Base-by-base conservation (phyloP, 306 rosid species). In the Prosopis cineraria region DNA sequence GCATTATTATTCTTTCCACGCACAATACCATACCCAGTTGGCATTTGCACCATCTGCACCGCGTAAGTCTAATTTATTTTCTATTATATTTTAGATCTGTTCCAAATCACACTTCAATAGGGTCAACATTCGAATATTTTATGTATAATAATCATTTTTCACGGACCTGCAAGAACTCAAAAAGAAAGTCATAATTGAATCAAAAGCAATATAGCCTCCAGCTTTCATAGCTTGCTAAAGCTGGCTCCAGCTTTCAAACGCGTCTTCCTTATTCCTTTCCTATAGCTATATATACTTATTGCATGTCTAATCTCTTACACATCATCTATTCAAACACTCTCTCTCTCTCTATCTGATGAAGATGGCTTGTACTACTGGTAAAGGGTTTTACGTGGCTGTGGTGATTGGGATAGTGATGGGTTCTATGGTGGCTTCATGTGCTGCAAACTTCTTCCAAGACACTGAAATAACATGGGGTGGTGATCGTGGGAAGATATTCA, bases 381-480 rank as follows among this genome's bases (percentile, higher is more conserved):
- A 56, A 77, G 80, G 81, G 63, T 79, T 78, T 34, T 36, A 68
- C 37, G 43, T 70, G 76, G 20, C 39, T 19, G 70, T 80, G 72
- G 56, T 87, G 59, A 10, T 87, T 4, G 34, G 34, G 34, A 56
- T 56, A 20, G 86, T 79, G 48, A 19, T 85, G 52, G 81, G 86
- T 77, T 77, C 81, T 3, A 24, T 55, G 65, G 27, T 83, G 37
- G 80, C 68, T 13, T 30, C 85, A 50, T 80, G 83, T 14, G 88
- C 89, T 29, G 87, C 88, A 7, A 90, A 84, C 78, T 91, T 94
- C 87, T 52, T 80, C 84, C 85, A 84, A 67, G 91, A 91, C 74
- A 74, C 90, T 20, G 93, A 90, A 25, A 50, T 92, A 22, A 88
- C 91, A 12, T 94, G 90, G 84, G 97, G 97, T 48, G 93, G 31